Conservation (phyloP, 352 stramenopile genomes). For the Pythium aristosporum region DNA sequence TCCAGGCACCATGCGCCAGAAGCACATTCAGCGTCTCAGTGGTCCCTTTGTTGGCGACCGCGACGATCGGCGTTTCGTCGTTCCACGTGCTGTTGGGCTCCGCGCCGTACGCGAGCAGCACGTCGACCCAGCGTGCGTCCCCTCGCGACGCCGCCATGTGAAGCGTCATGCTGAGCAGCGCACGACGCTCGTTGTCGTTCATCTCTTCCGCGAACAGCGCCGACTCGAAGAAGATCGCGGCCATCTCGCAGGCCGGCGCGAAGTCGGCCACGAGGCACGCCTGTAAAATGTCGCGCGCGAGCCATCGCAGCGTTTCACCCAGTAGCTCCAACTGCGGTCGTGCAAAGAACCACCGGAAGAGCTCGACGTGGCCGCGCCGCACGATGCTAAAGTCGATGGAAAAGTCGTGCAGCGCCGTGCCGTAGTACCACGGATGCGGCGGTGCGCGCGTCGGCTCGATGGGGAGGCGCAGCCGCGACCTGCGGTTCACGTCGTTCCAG, state of each 20-base stretch:
- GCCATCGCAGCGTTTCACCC: neutral
- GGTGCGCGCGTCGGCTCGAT: neutral
- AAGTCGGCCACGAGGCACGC: neutral
- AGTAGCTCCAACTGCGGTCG: neutral
- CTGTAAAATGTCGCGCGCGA: neutral
- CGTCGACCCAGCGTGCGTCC: neutral
- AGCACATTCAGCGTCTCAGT: neutral
- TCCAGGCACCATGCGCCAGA: neutral
- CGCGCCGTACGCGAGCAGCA: neutral
- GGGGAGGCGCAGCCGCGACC: neutral
- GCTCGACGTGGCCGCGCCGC: neutral
- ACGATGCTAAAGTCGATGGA: neutral
- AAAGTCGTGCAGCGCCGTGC: neutral
- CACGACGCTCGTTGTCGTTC: neutral
- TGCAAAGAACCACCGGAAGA: conserved; percentile 2
- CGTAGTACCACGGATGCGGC: neutral
- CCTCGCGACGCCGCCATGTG: neutral
- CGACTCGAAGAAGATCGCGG: conserved; percentile 3
- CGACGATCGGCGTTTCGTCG: neutral
- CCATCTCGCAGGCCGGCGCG: neutral
- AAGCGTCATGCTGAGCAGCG: neutral
- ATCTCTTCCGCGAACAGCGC: neutral
- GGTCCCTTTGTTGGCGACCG: neutral
- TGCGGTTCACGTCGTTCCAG: neutral
- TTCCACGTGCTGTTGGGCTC: neutral